Base-by-base conservation (phyloP, 2,329 filamentous ascomycete species). In the Hortaea werneckii region DNA sequence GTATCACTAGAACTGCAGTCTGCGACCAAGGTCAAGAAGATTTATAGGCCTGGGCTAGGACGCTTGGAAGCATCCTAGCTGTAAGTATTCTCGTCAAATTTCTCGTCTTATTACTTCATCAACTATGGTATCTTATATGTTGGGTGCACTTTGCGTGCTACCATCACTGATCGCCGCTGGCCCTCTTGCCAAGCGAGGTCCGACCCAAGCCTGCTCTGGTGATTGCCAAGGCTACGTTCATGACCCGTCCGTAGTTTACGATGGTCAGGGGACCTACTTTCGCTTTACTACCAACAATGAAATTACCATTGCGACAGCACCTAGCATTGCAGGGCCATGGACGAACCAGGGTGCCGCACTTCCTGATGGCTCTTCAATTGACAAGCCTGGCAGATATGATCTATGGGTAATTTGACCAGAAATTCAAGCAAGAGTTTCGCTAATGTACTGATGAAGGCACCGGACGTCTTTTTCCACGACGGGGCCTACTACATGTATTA, bases 401-500 rank as follows among this genome's bases (percentile, higher is more conserved):
- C n/a, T 41, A 9, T 41, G 40, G 40, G 52, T 51, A 35, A 40
- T 41, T n/a, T 35, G 9, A 35, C n/a, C 30, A 12, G 11, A 41
- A 12, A 26, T 37, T 40, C 32, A 20, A 20, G 20, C 20, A 20
- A 20, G 20, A 20, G 20, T 20, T 20, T 20, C 20, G 20, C 20
- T 20, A 20, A 20, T 20, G 20, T 20, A 20, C 20, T 20, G 20
- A 20, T 20, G 20, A 27, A 51, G 49, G 40, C 40, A n/a, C 40
- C 40, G 12, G 40, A 41, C 26, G 40, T 41, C 12, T n/a, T 41
- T 7, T 64, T 75, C 11, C 68, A 84, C 13, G 74, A 74, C 50
- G 67, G 65, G 44, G 67, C 69, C 0, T 85, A 83, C 65, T 75
- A 82, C 55, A 63, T 79, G 13, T 83, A 80, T 70, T 83, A 84